These are phyloP conservation scores for Passalora sequoiae DNA, from an alignment of 2,329 filamentous ascomycete genomes.

Conservation along the genomic window DNA sequence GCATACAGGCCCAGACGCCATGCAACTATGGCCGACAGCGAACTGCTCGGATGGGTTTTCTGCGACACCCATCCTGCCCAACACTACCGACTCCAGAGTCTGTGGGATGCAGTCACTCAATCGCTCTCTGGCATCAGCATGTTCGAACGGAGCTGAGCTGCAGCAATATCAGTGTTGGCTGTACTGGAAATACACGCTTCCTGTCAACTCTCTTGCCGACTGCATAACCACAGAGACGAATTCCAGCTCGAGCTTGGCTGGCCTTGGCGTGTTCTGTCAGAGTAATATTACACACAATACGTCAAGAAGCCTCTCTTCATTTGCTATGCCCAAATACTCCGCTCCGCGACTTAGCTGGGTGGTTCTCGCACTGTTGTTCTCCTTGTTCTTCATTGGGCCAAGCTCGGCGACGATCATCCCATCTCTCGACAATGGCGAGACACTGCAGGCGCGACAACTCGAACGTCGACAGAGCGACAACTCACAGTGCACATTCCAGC, in stretches of 20 bases:
- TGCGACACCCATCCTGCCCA: neutral
- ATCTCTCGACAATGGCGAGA: constrained; percentile 6
- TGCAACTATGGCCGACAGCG: neutral
- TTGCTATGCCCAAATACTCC: neutral
- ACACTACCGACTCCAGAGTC: neutral
- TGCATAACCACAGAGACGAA: constrained; percentile 2
- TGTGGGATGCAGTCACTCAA: neutral
- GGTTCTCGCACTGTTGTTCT: constrained; percentile 3
- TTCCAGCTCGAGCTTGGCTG: neutral
- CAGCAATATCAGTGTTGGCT: constrained; percentile 15
- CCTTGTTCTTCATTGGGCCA: constrained; percentile 7
- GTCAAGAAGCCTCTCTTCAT: constrained; percentile 7
- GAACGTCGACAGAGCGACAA: neutral
- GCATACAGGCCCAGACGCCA: neutral
- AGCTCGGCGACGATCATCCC: constrained; percentile 7
- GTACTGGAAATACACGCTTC: constrained; percentile 5
- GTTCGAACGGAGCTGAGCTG: neutral
- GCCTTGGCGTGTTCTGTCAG: constrained; percentile 6
- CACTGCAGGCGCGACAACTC: constrained; percentile 2
- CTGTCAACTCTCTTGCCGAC: neutral
- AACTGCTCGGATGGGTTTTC: neutral
- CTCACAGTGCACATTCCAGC: constrained; percentile 5
- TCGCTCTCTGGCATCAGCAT: neutral
- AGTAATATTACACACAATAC: constrained; percentile 4
- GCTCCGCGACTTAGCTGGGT: constrained; percentile 8